Percentiles rank a stretch among this genome's conserved stretches.
Evolutionary conservation across 2,329 filamentous ascomycete genomes (phyloP).

Genomic region (Raffaelea albimanens): DNA sequence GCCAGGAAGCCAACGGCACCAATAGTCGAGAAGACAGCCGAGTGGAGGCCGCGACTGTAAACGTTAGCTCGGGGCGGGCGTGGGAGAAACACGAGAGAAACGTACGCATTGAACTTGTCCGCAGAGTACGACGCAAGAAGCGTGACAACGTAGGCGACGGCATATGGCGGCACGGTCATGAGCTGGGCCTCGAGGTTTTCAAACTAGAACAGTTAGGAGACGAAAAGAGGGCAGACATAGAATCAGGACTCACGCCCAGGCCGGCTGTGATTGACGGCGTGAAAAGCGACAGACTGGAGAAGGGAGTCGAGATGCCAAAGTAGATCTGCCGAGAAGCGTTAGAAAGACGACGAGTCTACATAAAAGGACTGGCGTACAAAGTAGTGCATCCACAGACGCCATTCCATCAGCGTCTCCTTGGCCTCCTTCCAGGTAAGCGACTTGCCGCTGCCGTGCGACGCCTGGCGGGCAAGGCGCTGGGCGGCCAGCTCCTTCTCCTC

Average conservation of each 20-base stretch:
- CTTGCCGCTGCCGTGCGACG: conserved; percentile 52
- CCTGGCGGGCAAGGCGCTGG: conserved; percentile 17
- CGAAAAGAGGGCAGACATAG: conserved; percentile 14
- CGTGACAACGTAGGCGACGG: conserved; percentile 39
- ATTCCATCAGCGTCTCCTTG: conserved; percentile 57
- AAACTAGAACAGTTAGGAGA: too few species aligned
- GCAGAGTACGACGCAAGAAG: conserved; percentile 1
- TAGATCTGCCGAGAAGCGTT: conserved; percentile 18
- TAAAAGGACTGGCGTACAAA: conserved; percentile 52
- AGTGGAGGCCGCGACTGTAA: conserved; percentile 36
- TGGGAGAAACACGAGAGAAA: background rate
- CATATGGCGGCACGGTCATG: conserved; percentile 59
- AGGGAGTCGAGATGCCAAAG: conserved; percentile 41
- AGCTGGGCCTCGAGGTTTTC: conserved; percentile 48
- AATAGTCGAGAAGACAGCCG: conserved; percentile 36
- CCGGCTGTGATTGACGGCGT: conserved; percentile 51
- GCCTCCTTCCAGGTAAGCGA: conserved; percentile 55
- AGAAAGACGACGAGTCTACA: background rate
- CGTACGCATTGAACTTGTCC: conserved; percentile 18
- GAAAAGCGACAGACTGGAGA: conserved; percentile 52
- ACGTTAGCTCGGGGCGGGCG: background rate
- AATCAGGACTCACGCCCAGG: too few species aligned
- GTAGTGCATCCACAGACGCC: conserved; percentile 60
- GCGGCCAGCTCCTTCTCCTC: conserved; percentile 1
- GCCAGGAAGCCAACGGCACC: conserved; percentile 45